Conservation (phyloP, 2,329 filamentous ascomycete genomes). For the Diaporthe sp. region DNA sequence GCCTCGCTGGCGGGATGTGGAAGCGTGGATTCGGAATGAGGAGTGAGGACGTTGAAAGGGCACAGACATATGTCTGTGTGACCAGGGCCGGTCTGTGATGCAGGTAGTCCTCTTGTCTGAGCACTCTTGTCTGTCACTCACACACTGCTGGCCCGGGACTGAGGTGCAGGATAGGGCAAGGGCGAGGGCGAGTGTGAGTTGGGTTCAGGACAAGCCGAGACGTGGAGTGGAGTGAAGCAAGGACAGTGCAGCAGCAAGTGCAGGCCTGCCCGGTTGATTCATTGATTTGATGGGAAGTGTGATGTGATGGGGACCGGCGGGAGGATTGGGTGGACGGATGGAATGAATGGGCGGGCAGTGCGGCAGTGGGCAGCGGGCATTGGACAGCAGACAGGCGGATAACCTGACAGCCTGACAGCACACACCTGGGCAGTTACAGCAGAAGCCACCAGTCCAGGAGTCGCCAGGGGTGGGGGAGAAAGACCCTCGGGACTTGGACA, state of each 20-base stretch:
- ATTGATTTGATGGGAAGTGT: conserved; percentile 13
- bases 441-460: conserved; percentile 12
- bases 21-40: conserved; percentile 13
- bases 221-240: conserved; percentile 31
- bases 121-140: conserved; percentile 15
- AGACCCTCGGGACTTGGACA: conserved; percentile 27
- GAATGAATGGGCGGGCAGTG: conserved; percentile 24
- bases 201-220: conserved; percentile 19
- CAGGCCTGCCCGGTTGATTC: conserved; percentile 30
- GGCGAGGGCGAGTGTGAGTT: neutral
- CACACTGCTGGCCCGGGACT: conserved; percentile 11
- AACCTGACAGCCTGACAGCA: conserved; percentile 31
- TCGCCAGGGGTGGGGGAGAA: conserved; percentile 14
- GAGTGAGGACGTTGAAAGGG: conserved; percentile 32
- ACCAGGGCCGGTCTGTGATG: conserved; percentile 32
- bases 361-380: neutral
- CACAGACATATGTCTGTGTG: conserved; percentile 36
- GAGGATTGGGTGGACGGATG: conserved; percentile 13
- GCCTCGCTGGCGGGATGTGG: conserved; percentile 19
- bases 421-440: conserved; percentile 6
- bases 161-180: conserved; percentile 8
- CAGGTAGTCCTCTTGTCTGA: conserved; percentile 6
- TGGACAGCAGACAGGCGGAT: conserved; percentile 7
- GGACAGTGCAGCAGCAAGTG: conserved; percentile 14
- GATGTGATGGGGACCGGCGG: conserved; percentile 7